phyloP scores from a whole-genome alignment of 2,329 filamentous ascomycete genomes.

The Lachnellula willkommii region DNA sequence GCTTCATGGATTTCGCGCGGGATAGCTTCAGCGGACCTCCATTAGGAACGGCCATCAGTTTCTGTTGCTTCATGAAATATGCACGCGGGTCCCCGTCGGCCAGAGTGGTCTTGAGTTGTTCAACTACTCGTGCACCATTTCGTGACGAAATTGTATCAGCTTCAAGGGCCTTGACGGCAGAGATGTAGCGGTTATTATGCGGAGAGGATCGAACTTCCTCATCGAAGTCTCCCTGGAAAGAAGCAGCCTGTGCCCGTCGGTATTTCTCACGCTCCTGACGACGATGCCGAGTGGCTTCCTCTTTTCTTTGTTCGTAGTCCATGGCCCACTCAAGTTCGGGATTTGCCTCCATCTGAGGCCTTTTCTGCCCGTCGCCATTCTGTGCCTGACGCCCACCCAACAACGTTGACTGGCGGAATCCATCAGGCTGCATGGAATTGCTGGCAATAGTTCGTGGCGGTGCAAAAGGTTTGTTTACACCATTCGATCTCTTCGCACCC shows the following conservation, averaged over 20 bases:
- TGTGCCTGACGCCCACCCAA: background rate
- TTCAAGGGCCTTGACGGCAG: conserved; percentile 23
- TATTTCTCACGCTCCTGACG: conserved; percentile 27
- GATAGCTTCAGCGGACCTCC: conserved; percentile 16
- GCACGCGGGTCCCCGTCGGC: conserved; percentile 28
- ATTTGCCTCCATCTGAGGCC: conserved; percentile 3
- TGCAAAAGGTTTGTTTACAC: conserved; percentile 23
- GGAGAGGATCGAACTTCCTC: conserved; percentile 18
- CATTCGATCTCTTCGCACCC: conserved; percentile 3
- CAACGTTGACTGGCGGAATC: conserved; percentile 19
- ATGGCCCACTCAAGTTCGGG: conserved; percentile 29
- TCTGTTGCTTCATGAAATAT: conserved; percentile 29
- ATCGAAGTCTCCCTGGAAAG: background rate
- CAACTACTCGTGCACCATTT: background rate
- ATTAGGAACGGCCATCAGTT: conserved; percentile 13
- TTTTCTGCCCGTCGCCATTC: background rate
- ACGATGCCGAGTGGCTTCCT: conserved; percentile 24
- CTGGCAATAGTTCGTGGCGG: conserved; percentile 13
- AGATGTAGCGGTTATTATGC: conserved; percentile 29
- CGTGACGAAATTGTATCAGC: background rate
- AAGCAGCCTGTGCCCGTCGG: conserved; percentile 10
- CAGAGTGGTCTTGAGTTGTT: conserved; percentile 20
- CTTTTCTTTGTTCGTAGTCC: conserved; percentile 31
- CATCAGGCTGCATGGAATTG: background rate
- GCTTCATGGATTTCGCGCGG: conserved; percentile 23